These are phyloP conservation scores for Geotrichum bryndzae DNA, from an alignment of 1,139 yeast species.

Conservation along the genomic window DNA sequence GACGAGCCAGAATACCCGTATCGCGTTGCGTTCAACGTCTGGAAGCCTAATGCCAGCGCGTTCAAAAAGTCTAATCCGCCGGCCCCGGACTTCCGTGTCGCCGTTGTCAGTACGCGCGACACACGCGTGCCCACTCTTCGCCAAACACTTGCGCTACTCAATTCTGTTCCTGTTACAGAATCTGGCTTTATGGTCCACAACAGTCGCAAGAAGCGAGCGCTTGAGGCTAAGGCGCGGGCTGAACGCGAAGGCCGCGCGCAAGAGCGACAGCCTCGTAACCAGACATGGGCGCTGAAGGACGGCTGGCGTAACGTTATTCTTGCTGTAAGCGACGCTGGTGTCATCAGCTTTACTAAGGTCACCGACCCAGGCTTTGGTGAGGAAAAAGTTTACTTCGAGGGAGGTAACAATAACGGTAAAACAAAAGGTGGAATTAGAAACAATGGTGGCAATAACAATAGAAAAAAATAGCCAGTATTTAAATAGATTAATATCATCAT, in stretches of 20 bases:
- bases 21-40: conserved; percentile 51
- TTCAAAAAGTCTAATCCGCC: conserved; percentile 70
- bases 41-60: conserved; percentile 68
- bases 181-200: conserved; percentile 21
- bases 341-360: conserved; percentile 58
- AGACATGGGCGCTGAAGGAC: conserved; percentile 35
- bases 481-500: not conserved
- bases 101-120: conserved; percentile 50
- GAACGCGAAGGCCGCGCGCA: conserved; percentile 21
- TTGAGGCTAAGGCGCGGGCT: conserved; percentile 23
- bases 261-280: conserved; percentile 21
- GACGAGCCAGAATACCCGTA: conserved; percentile 21
- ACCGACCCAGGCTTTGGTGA: conserved; percentile 52
- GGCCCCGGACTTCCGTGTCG: conserved; percentile 67
- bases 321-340: conserved; percentile 68
- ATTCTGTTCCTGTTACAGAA: conserved; percentile 28
- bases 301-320: conserved; percentile 53
- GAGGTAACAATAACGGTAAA: not conserved
- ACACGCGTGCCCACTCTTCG: conserved; percentile 49
- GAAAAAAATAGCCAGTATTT: not conserved
- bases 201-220: conserved; percentile 15
- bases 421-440: not conserved
- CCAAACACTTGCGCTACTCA: conserved; percentile 33
- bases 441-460: not conserved
- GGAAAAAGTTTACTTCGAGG: conserved; percentile 5